Evolutionary conservation across 257 asterid genomes (phyloP).

Genomic region (Penstemon newberryi): DNA sequence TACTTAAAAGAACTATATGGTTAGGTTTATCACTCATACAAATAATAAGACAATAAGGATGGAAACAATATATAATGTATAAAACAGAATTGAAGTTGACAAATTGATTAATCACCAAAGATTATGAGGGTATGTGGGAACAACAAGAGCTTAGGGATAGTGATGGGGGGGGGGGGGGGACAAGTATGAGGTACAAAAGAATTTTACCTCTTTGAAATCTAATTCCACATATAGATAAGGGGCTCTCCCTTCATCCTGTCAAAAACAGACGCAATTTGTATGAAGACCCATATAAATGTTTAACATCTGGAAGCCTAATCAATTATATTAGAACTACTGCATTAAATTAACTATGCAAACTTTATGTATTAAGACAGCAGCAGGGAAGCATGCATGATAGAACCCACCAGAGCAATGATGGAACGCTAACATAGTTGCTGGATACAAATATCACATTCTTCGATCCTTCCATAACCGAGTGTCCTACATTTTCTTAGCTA

Average conservation of each 20-base stretch:
- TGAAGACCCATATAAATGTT: slow-evolving; percentile 3
- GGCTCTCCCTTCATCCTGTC: slow-evolving; percentile 93
- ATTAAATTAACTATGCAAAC: not conserved
- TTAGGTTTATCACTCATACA: slow-evolving; percentile 5
- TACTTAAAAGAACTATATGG: not conserved
- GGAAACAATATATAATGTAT: not conserved
- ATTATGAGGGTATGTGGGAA: slow-evolving; percentile 3
- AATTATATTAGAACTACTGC: not conserved
- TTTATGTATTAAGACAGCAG: not conserved
- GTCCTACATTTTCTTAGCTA: not conserved
- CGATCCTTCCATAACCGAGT: not conserved
- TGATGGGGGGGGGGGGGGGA: not conserved
- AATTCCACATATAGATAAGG: slow-evolving; percentile 84
- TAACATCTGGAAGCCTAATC: not conserved
- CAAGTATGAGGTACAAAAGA: not conserved
- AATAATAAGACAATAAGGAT: slow-evolving; percentile 21
- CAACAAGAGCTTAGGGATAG: slow-evolving; percentile 2
- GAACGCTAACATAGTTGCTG: not conserved
- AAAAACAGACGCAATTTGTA: slow-evolving; percentile 29
- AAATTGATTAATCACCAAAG: not conserved
- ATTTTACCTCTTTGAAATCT: slow-evolving; percentile 86
- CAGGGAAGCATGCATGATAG: not conserved
- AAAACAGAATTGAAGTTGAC: slow-evolving; percentile 15
- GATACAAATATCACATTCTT: not conserved
- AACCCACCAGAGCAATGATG: not conserved